Evolutionary conservation across 2,329 filamentous ascomycete species (phyloP), one percentile per base, ranked within the genome.

Genomic region (Thelonectria rubi): DNA sequence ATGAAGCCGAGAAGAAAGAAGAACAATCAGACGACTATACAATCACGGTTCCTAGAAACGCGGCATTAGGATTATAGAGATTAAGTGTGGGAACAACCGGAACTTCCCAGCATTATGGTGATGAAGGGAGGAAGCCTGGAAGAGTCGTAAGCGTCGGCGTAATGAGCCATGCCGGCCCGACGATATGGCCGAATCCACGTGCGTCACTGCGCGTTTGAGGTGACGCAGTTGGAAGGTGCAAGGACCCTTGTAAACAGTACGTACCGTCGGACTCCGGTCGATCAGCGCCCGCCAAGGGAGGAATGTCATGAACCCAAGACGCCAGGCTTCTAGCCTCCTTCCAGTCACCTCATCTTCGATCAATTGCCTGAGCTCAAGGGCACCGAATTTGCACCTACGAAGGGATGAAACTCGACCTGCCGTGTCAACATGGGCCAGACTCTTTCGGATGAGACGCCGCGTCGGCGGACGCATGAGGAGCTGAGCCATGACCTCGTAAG

Each of bases 401-500:
- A 70, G 69, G 63, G 24, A 72, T 75, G 73, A 62, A 32, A 65
- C n/a, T 49, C 14, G 43, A 53, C 47, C 58, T 52, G 59, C 58
- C 58, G 51, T 65, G 57, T 64, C 69, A 79, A 63, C 62, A 86
- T 86, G 84, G 84, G 84, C 60, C 84, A 86, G 75, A 75, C 70
- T 68, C 76, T 81, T 58, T 86, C 84, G 55, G 79, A 80, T 65
- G 79, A 82, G 73, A 76, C 69, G 47, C 75, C 75, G 69, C 74
- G 73, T 62, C 76, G 74, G 65, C 79, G 78, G 65, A 83, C 84
- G 59, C 83, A 79, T 65, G 83, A 86, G 69, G 77, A 85, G 73
- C 74, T 86, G 62, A 79, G 78, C 18, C 79, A 78, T 58, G 78
- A 84, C 71, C 78, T 87, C 67, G 85, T 86, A 75, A 75, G 58